Conservation (phyloP, 352 stramenopile species). For the Pythium monospermum region DNA sequence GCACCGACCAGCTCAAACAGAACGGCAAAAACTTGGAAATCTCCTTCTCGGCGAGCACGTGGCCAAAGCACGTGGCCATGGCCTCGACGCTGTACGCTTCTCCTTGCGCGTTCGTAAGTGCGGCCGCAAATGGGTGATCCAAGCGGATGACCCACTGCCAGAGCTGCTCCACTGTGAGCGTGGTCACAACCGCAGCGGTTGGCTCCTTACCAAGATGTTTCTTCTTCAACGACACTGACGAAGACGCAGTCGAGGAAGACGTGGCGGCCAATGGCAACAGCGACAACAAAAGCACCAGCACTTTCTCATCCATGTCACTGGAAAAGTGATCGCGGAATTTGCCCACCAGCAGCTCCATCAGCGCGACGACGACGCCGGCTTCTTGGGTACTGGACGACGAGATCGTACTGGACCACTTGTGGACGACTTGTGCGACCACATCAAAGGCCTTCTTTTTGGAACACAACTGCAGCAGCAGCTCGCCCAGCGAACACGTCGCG, state of each 20-base stretch:
- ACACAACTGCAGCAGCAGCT: constrained; percentile 49
- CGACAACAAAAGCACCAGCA: constrained; percentile 63
- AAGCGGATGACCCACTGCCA: constrained; percentile 42
- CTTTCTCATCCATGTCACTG: constrained; percentile 38
- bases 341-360: constrained; percentile 44
- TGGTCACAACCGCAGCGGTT: background rate
- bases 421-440: constrained; percentile 40
- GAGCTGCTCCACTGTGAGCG: constrained; percentile 27
- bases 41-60: constrained; percentile 32
- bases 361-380: constrained; percentile 31
- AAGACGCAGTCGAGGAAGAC: constrained; percentile 9
- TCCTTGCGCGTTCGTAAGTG: background rate
- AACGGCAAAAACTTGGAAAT: constrained; percentile 41
- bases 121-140: constrained; percentile 46
- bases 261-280: constrained; percentile 21
- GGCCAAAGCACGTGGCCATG: constrained; percentile 38
- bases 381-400: constrained; percentile 27
- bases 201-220: constrained; percentile 14
- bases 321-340: constrained; percentile 35
- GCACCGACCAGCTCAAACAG: constrained; percentile 55
- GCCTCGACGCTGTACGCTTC: constrained; percentile 13
- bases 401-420: constrained; percentile 41
- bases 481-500: constrained; percentile 37
- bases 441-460: constrained; percentile 51
- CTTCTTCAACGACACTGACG: constrained; percentile 12